A percentile compares a stretch with the other conserved stretches of the same genome.
Evolutionary conservation across 2,329 filamentous ascomycete genomes (phyloP).

Genomic region (Madurella mycetomatis): DNA sequence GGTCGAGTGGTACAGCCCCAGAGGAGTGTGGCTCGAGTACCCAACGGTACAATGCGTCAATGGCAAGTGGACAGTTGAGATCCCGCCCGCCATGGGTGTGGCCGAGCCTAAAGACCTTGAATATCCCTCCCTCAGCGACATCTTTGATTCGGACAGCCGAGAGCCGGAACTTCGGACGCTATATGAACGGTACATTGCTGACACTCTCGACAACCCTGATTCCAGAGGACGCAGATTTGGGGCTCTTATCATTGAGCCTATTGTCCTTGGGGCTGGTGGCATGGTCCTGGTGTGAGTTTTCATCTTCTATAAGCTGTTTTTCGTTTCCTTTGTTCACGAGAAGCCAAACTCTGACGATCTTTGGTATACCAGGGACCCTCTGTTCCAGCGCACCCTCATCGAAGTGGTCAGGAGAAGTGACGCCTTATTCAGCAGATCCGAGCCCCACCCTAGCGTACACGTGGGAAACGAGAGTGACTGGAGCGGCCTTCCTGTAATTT

Average conservation of each 20-base stretch:
- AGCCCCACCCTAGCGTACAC: background rate
- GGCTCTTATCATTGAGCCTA: constrained; percentile 72
- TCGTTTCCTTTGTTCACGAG: background rate
- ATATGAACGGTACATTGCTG: constrained; percentile 58
- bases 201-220: constrained; percentile 48
- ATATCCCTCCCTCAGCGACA: constrained; percentile 46
- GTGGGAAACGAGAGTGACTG: constrained; percentile 41
- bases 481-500: constrained; percentile 72
- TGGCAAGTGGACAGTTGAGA: constrained; percentile 62
- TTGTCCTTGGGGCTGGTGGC: constrained; percentile 76
- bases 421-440: constrained; percentile 41
- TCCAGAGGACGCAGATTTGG: constrained; percentile 64
- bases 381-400: constrained; percentile 72
- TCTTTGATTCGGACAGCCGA: constrained; percentile 57
- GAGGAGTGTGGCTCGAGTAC: constrained; percentile 77
- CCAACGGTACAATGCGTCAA: constrained; percentile 64
- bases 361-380: constrained; percentile 56
- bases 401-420: constrained; percentile 55
- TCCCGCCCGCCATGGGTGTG: constrained; percentile 47
- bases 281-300: constrained; percentile 70
- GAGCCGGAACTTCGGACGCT: constrained; percentile 40
- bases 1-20: constrained; percentile 79
- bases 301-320: background rate
- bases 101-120: constrained; percentile 40
- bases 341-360: too few relatives aligned